A percentile compares a stretch with the other conserved stretches of the same genome.
phyloP scores from a whole-genome alignment of 345 rosid species.

The Eucalyptus microcorys region DNA sequence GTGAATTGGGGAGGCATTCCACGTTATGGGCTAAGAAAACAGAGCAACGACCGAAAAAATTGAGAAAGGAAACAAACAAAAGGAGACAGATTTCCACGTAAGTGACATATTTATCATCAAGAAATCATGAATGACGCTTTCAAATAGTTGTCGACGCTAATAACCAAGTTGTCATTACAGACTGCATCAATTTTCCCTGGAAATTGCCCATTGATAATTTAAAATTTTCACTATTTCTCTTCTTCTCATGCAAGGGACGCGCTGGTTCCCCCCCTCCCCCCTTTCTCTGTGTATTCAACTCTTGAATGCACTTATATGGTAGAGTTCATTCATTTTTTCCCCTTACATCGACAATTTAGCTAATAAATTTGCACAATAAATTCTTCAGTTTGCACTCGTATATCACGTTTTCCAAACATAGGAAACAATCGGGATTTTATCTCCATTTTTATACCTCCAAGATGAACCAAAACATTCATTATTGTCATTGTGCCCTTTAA shows the following conservation, averaged over 20 bases:
- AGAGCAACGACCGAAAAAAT: not conserved
- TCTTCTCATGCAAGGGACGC: too few relatives aligned
- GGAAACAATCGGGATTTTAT: not conserved
- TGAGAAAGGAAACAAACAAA: not conserved
- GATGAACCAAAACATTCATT: not conserved
- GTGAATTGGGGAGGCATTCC: not conserved
- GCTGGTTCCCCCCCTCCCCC: fast-evolving
- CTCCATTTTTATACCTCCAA: not conserved
- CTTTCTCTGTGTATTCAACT: too few relatives aligned
- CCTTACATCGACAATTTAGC: too few relatives aligned
- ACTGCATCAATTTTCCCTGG: not conserved
- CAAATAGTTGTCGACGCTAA: not conserved
- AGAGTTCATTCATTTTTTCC: too few relatives aligned
- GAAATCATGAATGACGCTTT: not conserved
- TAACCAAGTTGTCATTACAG: not conserved
- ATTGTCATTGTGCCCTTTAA: not conserved
- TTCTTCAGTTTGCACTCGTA: not conserved
- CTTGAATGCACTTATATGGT: too few relatives aligned
- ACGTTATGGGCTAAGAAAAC: not conserved
- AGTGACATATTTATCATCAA: not conserved
- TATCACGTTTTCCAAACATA: not conserved
- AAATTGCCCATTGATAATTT: not conserved
- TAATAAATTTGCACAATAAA: too few relatives aligned
- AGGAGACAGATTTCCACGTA: not conserved
- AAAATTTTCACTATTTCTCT: too few relatives aligned